Base-by-base conservation (phyloP, 148 eudicot genomes). In the Gaultheria prostrata region DNA sequence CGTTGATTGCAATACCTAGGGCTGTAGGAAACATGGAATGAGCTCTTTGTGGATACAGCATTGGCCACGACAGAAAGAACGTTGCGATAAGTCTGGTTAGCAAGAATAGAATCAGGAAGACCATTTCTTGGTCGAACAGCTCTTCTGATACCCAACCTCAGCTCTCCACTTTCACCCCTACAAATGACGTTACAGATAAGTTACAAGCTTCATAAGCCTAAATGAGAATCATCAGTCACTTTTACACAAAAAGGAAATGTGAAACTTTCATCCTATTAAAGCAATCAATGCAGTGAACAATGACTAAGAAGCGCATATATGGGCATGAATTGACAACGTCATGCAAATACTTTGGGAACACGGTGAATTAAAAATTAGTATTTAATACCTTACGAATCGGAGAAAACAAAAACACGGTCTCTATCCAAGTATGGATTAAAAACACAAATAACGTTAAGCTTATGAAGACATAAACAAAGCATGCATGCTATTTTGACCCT, bases 111-210 rank as follows among this genome's bases (percentile, higher is more conserved):
- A 81, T 91, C 94, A 43, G 96, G 95, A 84, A 94, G 87, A 45
- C 93, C 94, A 81, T 88, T 94, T 86, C 89, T 92, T 59, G 96
- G 95, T 70, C 98, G 90, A 61, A 88, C 78, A 87, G 94, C 98
- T 90, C 98, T 90, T 90, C 98, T 91, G 26, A 93, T 89, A 28
- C 98, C 98, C 87, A 94, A 80, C 80, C 95, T 89, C 74, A 95
- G 87, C 51, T 94, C 97, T 83, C 98, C 96, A 77, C 87, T 91
- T 87, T 94, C 98, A 73, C 94, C 98, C 92, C 98, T 95, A 77
- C 67, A 83, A 77, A 81, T 43, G 53, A 28, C 78, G 74, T 67
- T 18, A 48, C 1, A 72, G 51, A 24, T 82, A 77, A 61, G 61
- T 67, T 48, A 70, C 84, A 74, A 85, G 82, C 82, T 83, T 84